Evolutionary conservation across 176 grass and related monocot genomes (phyloP).

Genomic region (Melocanna baccifera): DNA sequence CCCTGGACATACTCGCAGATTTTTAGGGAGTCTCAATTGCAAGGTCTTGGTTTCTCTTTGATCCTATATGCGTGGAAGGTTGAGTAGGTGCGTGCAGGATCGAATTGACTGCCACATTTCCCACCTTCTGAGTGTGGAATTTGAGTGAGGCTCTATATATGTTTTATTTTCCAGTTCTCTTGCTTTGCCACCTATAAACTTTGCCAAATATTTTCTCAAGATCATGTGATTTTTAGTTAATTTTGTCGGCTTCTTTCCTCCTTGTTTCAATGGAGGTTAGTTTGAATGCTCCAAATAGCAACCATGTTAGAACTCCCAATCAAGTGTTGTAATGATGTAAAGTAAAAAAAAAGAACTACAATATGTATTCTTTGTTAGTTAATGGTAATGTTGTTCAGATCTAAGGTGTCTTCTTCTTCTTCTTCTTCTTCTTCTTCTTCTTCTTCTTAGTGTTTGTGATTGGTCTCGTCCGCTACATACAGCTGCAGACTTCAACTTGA

Average conservation of each 20-base stretch:
- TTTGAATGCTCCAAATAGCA: background rate
- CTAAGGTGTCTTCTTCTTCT: too few relatives aligned
- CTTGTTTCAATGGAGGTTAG: background rate
- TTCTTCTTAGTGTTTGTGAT: background rate
- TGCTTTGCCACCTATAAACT: constrained; percentile 10
- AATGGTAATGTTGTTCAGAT: background rate
- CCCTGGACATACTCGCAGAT: constrained; percentile 25
- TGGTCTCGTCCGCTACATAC: background rate
- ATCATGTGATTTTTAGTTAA: constrained; percentile 11
- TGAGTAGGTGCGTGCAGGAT: constrained; percentile 36
- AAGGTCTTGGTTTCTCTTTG: constrained; percentile 40
- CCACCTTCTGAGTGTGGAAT: constrained; percentile 17
- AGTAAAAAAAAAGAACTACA: background rate
- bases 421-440: too few relatives aligned
- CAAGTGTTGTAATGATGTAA: background rate
- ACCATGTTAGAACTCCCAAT: background rate
- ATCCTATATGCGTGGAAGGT: constrained; percentile 48
- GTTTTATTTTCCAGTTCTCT: background rate
- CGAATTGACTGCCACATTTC: background rate
- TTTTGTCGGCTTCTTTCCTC: background rate
- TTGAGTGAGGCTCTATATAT: background rate
- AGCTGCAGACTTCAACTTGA: background rate
- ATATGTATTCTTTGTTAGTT: background rate
- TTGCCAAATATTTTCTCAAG: constrained; percentile 1
- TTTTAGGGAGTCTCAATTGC: constrained; percentile 25